Percentiles rank a stretch among this genome's conserved stretches.
Evolutionary conservation across 2,329 filamentous ascomycete genomes (phyloP).

Genomic region (Colletotrichum lini): DNA sequence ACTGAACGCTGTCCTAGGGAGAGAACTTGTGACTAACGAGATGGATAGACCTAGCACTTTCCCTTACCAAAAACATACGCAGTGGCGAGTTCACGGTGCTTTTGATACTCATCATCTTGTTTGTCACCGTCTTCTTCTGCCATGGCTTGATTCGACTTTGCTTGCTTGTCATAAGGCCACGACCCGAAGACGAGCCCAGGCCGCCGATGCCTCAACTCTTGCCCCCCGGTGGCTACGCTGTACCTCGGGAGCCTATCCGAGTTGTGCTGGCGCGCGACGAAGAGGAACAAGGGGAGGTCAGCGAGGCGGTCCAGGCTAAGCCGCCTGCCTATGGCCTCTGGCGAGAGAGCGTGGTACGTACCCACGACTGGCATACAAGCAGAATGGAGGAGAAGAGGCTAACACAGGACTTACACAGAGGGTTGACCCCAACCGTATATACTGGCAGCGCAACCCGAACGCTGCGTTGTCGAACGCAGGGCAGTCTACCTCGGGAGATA

Average conservation of each 20-base stretch:
- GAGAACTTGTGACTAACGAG: slow-evolving; percentile 7
- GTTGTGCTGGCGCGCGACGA: slow-evolving; percentile 83
- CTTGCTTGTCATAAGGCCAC: slow-evolving; percentile 72
- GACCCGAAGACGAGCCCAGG: slow-evolving; percentile 41
- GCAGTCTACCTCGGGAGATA: slow-evolving; percentile 33
- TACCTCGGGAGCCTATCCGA: slow-evolving; percentile 81
- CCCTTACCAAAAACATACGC: slow-evolving; percentile 74
- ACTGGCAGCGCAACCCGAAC: slow-evolving; percentile 79
- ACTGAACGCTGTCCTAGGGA: not conserved
- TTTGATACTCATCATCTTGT: slow-evolving; percentile 82
- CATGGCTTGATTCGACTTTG: slow-evolving; percentile 83
- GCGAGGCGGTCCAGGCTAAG: slow-evolving; percentile 69
- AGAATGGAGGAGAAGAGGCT: not conserved
- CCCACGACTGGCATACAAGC: not conserved
- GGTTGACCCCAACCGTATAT: slow-evolving; percentile 84
- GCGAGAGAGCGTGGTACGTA: slow-evolving; percentile 83
- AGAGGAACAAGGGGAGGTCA: slow-evolving; percentile 67
- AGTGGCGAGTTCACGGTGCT: slow-evolving; percentile 84
- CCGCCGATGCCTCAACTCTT: slow-evolving; percentile 58
- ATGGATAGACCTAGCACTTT: slow-evolving; percentile 78
- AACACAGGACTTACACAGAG: slow-evolving; percentile 61
- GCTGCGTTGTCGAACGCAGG: slow-evolving; percentile 42
- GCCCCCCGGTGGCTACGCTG: slow-evolving; percentile 75
- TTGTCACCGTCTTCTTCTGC: slow-evolving; percentile 83
- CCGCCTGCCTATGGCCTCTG: slow-evolving; percentile 91